A percentile compares a stretch with the other conserved stretches of the same genome.
Conservation (phyloP, 805 yeast genomes). For the Cyberlindnera xishuangbannaensis region DNA sequence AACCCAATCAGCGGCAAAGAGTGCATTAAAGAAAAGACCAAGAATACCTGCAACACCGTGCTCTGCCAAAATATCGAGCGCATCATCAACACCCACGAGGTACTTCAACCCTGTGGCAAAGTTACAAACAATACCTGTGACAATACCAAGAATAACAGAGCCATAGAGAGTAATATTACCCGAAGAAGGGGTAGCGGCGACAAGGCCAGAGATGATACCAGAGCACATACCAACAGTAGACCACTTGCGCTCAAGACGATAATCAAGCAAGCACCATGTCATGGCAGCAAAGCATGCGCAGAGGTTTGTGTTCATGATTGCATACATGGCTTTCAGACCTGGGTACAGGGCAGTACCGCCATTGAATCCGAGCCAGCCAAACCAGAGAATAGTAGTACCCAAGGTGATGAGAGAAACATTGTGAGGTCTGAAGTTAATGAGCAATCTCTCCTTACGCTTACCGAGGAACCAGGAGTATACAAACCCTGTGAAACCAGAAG, state of each 20-base stretch:
- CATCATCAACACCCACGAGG: slow-evolving; percentile 78
- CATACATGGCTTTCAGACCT: slow-evolving; percentile 75
- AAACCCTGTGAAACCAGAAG: slow-evolving; percentile 87
- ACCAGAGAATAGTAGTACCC: slow-evolving; percentile 84
- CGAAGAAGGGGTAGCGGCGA: slow-evolving; percentile 94
- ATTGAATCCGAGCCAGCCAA: slow-evolving; percentile 96
- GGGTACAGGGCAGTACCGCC: slow-evolving; percentile 87
- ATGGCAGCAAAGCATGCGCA: slow-evolving; percentile 88
- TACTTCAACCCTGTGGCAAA: slow-evolving; percentile 85
- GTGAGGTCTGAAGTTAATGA: slow-evolving; percentile 91
- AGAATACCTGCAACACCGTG: slow-evolving; percentile 95
- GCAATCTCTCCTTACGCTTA: slow-evolving; percentile 63
- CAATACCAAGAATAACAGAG: slow-evolving; percentile 76
- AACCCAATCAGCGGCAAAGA: slow-evolving; percentile 83
- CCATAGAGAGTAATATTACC: slow-evolving; percentile 92
- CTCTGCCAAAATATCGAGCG: slow-evolving; percentile 95
- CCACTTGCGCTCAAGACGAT: slow-evolving; percentile 83
- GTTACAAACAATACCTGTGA: slow-evolving; percentile 81
- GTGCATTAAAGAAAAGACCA: slow-evolving; percentile 82
- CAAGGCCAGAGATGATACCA: slow-evolving; percentile 91
- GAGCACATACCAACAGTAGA: slow-evolving; percentile 93
- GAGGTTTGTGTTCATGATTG: slow-evolving; percentile 86
- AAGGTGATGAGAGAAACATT: slow-evolving; percentile 86
- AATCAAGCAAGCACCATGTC: slow-evolving; percentile 89
- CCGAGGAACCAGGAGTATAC: slow-evolving; percentile 81